Base-by-base conservation (phyloP, 2,329 filamentous ascomycete genomes). In the Drechslerella dactyloides region DNA sequence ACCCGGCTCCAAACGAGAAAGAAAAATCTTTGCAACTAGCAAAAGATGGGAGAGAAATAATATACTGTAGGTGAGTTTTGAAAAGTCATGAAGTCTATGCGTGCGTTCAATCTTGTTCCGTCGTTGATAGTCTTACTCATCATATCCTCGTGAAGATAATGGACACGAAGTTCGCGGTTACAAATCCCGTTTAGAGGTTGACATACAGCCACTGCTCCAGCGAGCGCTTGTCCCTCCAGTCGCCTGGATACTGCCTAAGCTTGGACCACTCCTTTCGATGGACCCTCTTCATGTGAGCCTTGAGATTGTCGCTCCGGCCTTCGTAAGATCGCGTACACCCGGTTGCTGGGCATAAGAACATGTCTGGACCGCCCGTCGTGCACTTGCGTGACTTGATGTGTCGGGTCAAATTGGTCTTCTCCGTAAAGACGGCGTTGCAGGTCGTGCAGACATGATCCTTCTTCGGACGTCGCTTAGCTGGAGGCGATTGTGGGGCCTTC, bases 251-350 rank as follows among this genome's bases (percentile, higher is more conserved):
- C 30, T 11, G 19, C 60, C 65, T 65, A 17, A 72, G 55, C n/a
- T 44, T 72, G 15, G n/a, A 13, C 68, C 68, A 72, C 40, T 72
- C 68, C 27, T 65, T 65, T 42, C 68, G 48, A 51, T 72, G 68
- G 2, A 72, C 68, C 30, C 68, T 54, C 68, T 72, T 72, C 68
- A 72, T 72, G n/a, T 72, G 68, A 15, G 68, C 55, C 50, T 72
- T 72, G 24, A 72, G 60, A 30, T 72, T 72, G 42, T 72, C 68
- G 44, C 68, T 72, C 15, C 68, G 48, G 30, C 68, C 68, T 58
- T 72, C 68, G 37, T 72, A 72, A 23, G 55, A 61, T 37, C 68
- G 21, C 23, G 60, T 50, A 42, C 68, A 72, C n/a, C 23, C 50
- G 17, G 55, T 44, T 4, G 60, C 68, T n/a, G 68, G 68, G 60